These are phyloP conservation scores for Mucor circinelloides DNA, from an alignment of 371 early-diverging fungal genomes.

Conservation along the genomic window DNA sequence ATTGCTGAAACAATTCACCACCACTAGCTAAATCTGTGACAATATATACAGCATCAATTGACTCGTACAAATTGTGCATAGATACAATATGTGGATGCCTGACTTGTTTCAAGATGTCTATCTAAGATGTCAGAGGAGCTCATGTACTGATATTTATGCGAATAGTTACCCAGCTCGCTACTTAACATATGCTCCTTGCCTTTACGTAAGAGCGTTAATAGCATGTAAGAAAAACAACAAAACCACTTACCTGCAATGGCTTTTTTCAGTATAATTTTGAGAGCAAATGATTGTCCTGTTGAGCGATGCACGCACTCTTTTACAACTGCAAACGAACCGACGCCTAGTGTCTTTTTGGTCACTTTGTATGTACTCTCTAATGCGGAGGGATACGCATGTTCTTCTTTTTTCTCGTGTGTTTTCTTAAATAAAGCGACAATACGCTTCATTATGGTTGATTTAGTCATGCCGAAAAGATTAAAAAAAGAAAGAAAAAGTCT, in stretches of 20 bases:
- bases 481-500: neutral
- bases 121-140: neutral
- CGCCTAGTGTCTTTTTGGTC: conserved; percentile 56
- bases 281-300: conserved; percentile 68
- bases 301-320: conserved; percentile 64
- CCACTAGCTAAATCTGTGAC: conserved; percentile 86
- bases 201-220: conserved; percentile 4
- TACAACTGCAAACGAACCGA: conserved; percentile 87
- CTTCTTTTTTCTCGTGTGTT: conserved; percentile 47
- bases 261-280: conserved; percentile 82
- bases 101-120: conserved; percentile 75
- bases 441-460: conserved; percentile 46
- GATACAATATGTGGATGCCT: conserved; percentile 82
- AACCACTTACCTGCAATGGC: conserved; percentile 48
- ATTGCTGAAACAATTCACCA: conserved; percentile 86
- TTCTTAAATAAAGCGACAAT: conserved; percentile 51
- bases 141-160: neutral
- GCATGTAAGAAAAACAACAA: neutral
- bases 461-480: conserved; percentile 25
- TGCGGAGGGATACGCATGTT: conserved; percentile 42
- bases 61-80: conserved; percentile 78
- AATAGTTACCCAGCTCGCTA: conserved; percentile 66
- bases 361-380: conserved; percentile 49
- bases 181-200: conserved; percentile 85
- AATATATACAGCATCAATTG: conserved; percentile 78